Percentiles rank a stretch among this genome's conserved stretches.
phyloP scores from a whole-genome alignment of 192 early-diverging fungal genomes.

The Pilobolus umbonatus region DNA sequence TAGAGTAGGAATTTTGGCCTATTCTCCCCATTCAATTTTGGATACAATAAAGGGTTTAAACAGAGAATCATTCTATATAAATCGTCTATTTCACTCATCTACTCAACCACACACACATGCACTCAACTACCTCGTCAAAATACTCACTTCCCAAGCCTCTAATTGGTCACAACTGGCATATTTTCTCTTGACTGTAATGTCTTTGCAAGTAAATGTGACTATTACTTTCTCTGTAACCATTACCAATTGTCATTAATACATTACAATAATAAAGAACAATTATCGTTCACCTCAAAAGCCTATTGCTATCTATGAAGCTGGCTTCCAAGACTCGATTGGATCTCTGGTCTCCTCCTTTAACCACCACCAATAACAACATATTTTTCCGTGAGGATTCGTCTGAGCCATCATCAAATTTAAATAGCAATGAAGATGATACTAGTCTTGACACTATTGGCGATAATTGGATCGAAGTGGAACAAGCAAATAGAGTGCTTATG shows the following conservation, averaged over 20 bases:
- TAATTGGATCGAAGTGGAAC: slow-evolving; percentile 2
- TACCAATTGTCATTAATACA: slow-evolving; percentile 3
- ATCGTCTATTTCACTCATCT: too few species aligned
- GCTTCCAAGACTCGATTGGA: slow-evolving; percentile 3
- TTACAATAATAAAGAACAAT: slow-evolving; percentile 4
- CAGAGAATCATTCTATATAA: too few species aligned
- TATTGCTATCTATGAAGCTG: slow-evolving; percentile 1
- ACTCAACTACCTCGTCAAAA: too few species aligned
- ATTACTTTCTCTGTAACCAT: not conserved
- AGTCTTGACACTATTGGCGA: not conserved
- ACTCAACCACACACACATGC: too few species aligned
- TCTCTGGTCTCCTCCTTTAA: slow-evolving; percentile 5
- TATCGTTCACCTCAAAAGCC: slow-evolving; percentile 5
- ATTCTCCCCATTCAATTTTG: too few species aligned
- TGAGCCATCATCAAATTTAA: slow-evolving; percentile 1
- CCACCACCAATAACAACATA: not conserved
- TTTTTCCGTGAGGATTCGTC: slow-evolving; percentile 5
- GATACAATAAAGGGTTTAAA: too few species aligned
- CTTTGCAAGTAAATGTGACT: slow-evolving; percentile 6
- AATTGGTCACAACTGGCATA: slow-evolving; percentile 3
- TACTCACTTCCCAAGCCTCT: slow-evolving; percentile 1
- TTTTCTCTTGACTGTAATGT: slow-evolving; percentile 3
- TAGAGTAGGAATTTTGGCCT: too few species aligned
- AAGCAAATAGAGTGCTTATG: not conserved
- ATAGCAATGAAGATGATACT: slow-evolving; percentile 8